Evolutionary conservation across 1,284 basidiomycete genomes (phyloP), one percentile per base, ranked within the genome.

Genomic region (Meripilus lineatus): DNA sequence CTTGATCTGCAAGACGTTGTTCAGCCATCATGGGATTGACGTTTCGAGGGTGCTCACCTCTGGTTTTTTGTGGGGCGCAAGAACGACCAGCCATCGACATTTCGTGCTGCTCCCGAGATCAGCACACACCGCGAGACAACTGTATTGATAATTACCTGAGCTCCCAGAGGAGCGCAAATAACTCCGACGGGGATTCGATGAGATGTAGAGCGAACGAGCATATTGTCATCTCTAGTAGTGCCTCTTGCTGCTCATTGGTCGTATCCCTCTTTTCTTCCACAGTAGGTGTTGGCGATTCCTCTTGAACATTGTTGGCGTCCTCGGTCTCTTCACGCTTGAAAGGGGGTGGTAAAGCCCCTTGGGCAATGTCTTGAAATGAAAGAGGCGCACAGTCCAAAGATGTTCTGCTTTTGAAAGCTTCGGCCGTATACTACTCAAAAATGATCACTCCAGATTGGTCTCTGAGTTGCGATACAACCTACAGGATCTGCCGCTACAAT

Each of bases 171-270:
- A 87, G 63, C 8, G 80, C 68, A 54, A 79, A 87, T 14, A 88
- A 65, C 45, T 80, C 77, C 1, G 79, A 82, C 2, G 77, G 58
- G 17, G 70, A 70, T 36, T 79, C 75, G 33, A 87, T 63, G 23
- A 88, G 76, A 58, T 88, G 84, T 24, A 87, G 59, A 4, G 84
- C 84, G 51, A 87, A 87, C 1, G 82, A 85, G 53, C 83, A 84
- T 21, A 87, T 62, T 14, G 81, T 72, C 60, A 87, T 71, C 51
- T 87, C 83, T 37, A 81, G 60, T 23, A 47, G 38, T 18, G 46
- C 52, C 45, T 26, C 14, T 23, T 18, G 37, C 21, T 42, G 32
- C n/a, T 22, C n/a, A 17, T 32, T 13, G 5, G 4, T 7, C 20
- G 15, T 20, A 10, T 5, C 17, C n/a, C 15, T 17, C 8, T 11